phyloP scores from a whole-genome alignment of 345 rosid species.

The Boechera divaricarpa region DNA sequence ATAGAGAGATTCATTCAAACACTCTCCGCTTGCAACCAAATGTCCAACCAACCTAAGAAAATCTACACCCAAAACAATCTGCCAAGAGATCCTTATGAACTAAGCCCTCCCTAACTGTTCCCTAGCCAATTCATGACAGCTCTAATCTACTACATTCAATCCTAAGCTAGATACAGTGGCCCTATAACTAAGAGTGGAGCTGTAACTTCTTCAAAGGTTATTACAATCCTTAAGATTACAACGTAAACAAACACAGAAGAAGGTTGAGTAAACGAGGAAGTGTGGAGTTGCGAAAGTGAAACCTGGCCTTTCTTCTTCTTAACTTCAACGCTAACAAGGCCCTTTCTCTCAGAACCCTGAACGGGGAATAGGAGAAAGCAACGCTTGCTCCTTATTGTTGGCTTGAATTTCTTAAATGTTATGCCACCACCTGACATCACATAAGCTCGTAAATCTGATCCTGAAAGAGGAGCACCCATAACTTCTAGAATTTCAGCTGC shows the following conservation, averaged over 20 bases:
- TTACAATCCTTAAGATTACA: slow-evolving; percentile 15
- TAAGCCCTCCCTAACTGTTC: neutral
- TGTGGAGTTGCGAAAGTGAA: slow-evolving; percentile 35
- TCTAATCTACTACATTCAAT: slow-evolving; percentile 8
- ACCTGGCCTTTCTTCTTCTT: slow-evolving; percentile 96
- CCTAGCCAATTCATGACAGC: slow-evolving; percentile 3
- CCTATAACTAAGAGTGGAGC: neutral
- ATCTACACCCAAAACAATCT: neutral
- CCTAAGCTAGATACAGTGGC: slow-evolving; percentile 3
- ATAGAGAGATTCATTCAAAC: neutral
- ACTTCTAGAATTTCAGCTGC: slow-evolving; percentile 89
- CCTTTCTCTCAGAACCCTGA: slow-evolving; percentile 85
- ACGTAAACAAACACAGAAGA: neutral
- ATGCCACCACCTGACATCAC: slow-evolving; percentile 90
- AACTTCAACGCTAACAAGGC: slow-evolving; percentile 86
- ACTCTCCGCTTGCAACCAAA: neutral
- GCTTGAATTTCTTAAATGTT: slow-evolving; percentile 72
- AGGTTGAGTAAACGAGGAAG: neutral
- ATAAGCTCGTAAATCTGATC: slow-evolving; percentile 82
- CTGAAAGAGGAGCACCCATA: slow-evolving; percentile 95
- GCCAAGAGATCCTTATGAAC: slow-evolving; percentile 12
- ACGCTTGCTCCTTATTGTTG: slow-evolving; percentile 65
- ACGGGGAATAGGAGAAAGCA: slow-evolving; percentile 91
- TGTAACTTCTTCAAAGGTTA: neutral
- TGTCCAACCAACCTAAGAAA: neutral